Evolutionary conservation across 129 eudicot species (phyloP).

Genomic region (Pulicaria dysenterica): DNA sequence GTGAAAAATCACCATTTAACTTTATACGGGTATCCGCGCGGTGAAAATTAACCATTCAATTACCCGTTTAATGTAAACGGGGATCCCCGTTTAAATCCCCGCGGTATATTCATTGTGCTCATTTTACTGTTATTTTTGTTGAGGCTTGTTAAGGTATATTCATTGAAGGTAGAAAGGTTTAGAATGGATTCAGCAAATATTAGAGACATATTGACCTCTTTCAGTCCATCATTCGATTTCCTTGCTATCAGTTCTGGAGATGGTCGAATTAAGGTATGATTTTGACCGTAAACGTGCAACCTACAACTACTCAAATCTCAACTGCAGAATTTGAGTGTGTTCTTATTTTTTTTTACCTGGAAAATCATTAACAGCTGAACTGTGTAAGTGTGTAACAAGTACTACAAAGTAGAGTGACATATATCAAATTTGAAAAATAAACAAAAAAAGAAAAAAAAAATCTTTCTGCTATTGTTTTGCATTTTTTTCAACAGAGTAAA

Average conservation of each 20-base stretch:
- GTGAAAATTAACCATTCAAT: no score
- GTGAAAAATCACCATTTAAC: no score
- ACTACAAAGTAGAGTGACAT: background rate
- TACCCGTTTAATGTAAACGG: no score
- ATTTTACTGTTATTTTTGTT: background rate
- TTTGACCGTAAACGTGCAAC: background rate
- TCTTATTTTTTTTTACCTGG: background rate
- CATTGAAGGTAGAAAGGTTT: slow-evolving; percentile 25
- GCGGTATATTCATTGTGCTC: no score
- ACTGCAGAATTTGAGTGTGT: no score
- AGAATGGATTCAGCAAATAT: slow-evolving; percentile 65
- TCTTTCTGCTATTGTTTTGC: background rate
- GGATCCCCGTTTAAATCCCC: no score
- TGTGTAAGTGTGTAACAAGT: background rate
- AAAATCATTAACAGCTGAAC: background rate
- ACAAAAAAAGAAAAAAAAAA: background rate
- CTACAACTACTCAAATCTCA: no score
- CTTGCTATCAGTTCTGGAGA: slow-evolving; percentile 82
- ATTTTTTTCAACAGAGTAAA: no score
- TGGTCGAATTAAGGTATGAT: slow-evolving; percentile 75
- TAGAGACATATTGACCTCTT: slow-evolving; percentile 73
- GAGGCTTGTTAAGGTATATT: no score
- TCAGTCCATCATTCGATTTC: slow-evolving; percentile 75
- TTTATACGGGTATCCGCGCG: no score
- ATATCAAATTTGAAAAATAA: background rate